phyloP scores from a whole-genome alignment of 169 alveolate species.

The Hammondia hammondi region DNA sequence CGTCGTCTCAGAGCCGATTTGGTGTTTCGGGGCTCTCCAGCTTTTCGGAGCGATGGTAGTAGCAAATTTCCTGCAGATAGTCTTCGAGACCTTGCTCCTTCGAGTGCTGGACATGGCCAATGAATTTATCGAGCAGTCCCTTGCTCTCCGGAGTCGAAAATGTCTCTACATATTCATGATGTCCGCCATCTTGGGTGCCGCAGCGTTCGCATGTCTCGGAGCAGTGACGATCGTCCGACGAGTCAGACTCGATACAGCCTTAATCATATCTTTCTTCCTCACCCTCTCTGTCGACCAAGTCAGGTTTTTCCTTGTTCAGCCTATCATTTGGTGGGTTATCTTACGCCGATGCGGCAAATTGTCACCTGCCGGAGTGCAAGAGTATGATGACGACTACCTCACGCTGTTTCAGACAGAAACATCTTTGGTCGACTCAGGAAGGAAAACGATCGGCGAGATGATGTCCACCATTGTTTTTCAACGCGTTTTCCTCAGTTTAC shows the following conservation, averaged over 20 bases:
- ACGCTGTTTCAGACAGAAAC: conserved; percentile 35
- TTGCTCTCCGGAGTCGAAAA: conserved; percentile 5
- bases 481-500: background rate
- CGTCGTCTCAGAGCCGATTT: background rate
- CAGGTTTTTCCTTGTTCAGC: conserved; percentile 55
- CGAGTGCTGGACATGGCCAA: conserved; percentile 60
- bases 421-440: background rate
- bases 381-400: conserved; percentile 75
- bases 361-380: conserved; percentile 54
- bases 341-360: conserved; percentile 74
- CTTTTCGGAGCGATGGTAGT: conserved; percentile 63
- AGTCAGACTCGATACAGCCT: background rate
- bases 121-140: conserved; percentile 17
- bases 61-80: conserved; percentile 69
- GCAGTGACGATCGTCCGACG: background rate
- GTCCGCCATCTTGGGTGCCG: background rate
- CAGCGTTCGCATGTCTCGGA: background rate
- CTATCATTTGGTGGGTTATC: conserved; percentile 72
- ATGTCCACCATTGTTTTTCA: background rate
- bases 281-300: background rate
- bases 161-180: background rate
- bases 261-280: background rate
- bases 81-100: conserved; percentile 72
- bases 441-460: background rate
- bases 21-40: conserved; percentile 64